Evolutionary conservation across 2,329 filamentous ascomycete genomes (phyloP), one percentile per base, ranked within the genome.

Genomic region (Clonostachys rosea): DNA sequence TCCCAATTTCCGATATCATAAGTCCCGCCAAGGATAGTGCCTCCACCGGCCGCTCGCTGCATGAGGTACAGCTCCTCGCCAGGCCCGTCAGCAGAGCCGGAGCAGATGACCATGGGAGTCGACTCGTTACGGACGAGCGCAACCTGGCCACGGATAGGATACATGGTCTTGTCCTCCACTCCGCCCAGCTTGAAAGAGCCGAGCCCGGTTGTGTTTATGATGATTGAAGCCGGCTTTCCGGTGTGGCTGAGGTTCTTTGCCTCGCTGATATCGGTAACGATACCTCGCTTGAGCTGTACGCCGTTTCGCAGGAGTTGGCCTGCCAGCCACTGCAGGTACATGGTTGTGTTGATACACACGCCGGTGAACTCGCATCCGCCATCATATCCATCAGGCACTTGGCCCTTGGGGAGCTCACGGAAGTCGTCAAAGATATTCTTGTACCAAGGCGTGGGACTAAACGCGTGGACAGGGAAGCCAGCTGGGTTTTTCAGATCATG

Each of bases 291-390:
- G 58, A 92, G 71, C 1, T 81, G 71, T 6, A 87, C 86, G 20
- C 89, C 88, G 48, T 83, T 80, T 56, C 81, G 82, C 20, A 87
- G 75, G 62, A 89, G 95, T 68, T 94, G 85, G 1, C 88, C 86
- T 0, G 88, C 73, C 0, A 97, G 82, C 82, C 88, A 96, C 4
- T 89, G 83, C 3, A 96, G 81, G 67, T 96, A 97, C 48, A 96
- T 69, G 39, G 87, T 82, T 0, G 89, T 88, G 69, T 97, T 96
- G 64, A 96, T 92, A 68, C 91, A 96, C 36, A 96, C 84, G 1
- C 88, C 92, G 8, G 82, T 90, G 65, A 87, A 89, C 6, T 65
- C 62, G 5, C 76, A 83, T 33, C 75, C 84, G 20, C 78, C 80
- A 40, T 50, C 76, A 43, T 76, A 75, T 14, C 73, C 80, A n/a